Percentiles rank a stretch among this genome's conserved stretches.
Evolutionary conservation across 2,329 filamentous ascomycete genomes (phyloP).

Genomic region (Diaporthe vaccinii): DNA sequence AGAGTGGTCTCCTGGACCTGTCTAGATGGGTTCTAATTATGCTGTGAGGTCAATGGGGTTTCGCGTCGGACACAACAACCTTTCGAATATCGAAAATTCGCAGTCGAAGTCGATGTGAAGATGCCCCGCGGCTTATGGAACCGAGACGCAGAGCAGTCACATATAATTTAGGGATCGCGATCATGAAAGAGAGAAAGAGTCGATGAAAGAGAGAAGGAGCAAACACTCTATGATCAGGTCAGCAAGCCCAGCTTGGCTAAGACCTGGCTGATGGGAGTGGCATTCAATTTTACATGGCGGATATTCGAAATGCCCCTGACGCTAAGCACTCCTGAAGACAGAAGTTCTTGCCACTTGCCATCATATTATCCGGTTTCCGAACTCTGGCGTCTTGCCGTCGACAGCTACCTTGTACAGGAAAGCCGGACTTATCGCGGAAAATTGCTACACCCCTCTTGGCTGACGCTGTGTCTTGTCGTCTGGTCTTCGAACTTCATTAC

Average conservation of each 20-base stretch:
- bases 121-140: too few species aligned
- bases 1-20: background rate
- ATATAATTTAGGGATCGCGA: too few species aligned
- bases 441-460: background rate
- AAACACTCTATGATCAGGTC: background rate
- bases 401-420: too few species aligned
- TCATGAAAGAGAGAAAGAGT: background rate
- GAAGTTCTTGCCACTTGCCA: too few species aligned
- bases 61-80: too few species aligned
- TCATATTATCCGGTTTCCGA: background rate
- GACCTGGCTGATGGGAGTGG: background rate
- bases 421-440: too few species aligned
- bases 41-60: background rate
- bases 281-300: too few species aligned
- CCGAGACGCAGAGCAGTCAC: too few species aligned
- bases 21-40: background rate
- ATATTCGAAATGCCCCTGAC: background rate
- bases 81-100: background rate
- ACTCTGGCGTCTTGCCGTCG: background rate
- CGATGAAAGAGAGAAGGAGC: background rate
- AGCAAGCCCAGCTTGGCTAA: background rate
- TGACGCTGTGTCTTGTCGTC: background rate
- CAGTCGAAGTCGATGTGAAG: background rate
- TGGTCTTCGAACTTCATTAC: background rate
- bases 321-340: background rate